Base-by-base conservation (phyloP, 805 yeast genomes). In the Schwanniomyces occidentalis region DNA sequence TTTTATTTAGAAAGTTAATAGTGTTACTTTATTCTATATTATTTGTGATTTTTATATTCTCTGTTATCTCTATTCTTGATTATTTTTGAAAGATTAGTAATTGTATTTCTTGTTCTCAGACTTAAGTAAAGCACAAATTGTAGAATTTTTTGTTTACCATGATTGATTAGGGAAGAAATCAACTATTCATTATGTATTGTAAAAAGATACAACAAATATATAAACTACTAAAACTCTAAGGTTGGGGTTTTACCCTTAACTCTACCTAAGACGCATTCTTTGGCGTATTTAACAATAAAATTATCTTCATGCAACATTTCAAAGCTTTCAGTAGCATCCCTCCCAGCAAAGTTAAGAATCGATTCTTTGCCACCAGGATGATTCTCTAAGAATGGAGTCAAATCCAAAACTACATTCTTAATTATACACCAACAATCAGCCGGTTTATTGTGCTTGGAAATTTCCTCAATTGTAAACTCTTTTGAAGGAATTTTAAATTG, bases 311-410 rank as follows among this genome's bases (percentile, higher is more conserved):
- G 84, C 34, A 78, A 56, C 76, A 71, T 69, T 26, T 61, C 75
- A 45, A 70, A 71, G 32, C 71, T 68, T 37, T 69, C 75, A 2
- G 75, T 70, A 4, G 76, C 76, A 43, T 69, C 76, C 41, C 58
- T 65, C 1, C 77, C 75, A 8, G 71, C 72, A 45, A 65, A 69
- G 38, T 66, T 63, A 10, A 65, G 31, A 39, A 78, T 75, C 9
- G 81, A 70, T 32, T 76, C 76, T 12, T 60, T 72, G 6, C 86
- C 86, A 17, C 86, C 86, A 5, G 86, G 86, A 45, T 70, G 78
- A 41, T 65, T 58, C 10, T 50, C 41, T 38, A 73, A 51, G 42
- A 76, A 75, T 9, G 61, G 43, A 0, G 79, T 68, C 29, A 65
- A 61, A 47, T 76, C 73, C 37, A 76, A 46, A 4, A 76, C 79